Percentiles rank a stretch among this genome's conserved stretches.
These are phyloP conservation scores for Amphichorda felina DNA, from an alignment of 2,329 filamentous ascomycete species.

Conservation along the genomic window DNA sequence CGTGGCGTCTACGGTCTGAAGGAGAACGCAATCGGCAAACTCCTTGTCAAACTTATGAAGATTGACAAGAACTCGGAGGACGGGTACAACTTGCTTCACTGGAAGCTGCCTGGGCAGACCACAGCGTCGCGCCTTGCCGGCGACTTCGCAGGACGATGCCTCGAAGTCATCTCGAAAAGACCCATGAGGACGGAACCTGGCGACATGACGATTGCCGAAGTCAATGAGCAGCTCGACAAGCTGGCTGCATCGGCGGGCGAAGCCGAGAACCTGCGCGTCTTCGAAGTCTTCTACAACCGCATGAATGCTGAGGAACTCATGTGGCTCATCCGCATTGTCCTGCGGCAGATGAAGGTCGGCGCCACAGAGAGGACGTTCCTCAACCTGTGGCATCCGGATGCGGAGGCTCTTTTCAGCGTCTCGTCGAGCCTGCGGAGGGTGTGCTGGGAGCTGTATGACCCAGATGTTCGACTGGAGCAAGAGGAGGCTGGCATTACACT, in stretches of 20 bases:
- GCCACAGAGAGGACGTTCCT: slow-evolving; percentile 86
- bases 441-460: slow-evolving; percentile 85
- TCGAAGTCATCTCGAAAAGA: slow-evolving; percentile 74
- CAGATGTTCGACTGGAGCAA: slow-evolving; percentile 57
- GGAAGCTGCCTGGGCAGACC: slow-evolving; percentile 75
- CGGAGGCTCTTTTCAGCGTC: slow-evolving; percentile 71
- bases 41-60: slow-evolving; percentile 86
- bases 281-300: slow-evolving; percentile 71
- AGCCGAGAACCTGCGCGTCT: slow-evolving; percentile 70
- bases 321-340: slow-evolving; percentile 89
- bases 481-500: slow-evolving; percentile 65
- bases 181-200: slow-evolving; percentile 64
- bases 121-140: slow-evolving; percentile 58
- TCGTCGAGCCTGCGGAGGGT: slow-evolving; percentile 83
- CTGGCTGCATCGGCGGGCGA: slow-evolving; percentile 68
- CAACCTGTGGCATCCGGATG: slow-evolving; percentile 70
- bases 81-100: slow-evolving; percentile 73
- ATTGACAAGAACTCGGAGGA: slow-evolving; percentile 88
- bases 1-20: slow-evolving; percentile 90
- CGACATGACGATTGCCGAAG: slow-evolving; percentile 75
- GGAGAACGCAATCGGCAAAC: slow-evolving; percentile 78
- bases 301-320: slow-evolving; percentile 93
- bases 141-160: slow-evolving; percentile 85
- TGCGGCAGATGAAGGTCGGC: slow-evolving; percentile 62
- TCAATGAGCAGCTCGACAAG: slow-evolving; percentile 75